phyloP scores from a whole-genome alignment of 352 stramenopile genomes.

The Phytophthora ramorum region DNA sequence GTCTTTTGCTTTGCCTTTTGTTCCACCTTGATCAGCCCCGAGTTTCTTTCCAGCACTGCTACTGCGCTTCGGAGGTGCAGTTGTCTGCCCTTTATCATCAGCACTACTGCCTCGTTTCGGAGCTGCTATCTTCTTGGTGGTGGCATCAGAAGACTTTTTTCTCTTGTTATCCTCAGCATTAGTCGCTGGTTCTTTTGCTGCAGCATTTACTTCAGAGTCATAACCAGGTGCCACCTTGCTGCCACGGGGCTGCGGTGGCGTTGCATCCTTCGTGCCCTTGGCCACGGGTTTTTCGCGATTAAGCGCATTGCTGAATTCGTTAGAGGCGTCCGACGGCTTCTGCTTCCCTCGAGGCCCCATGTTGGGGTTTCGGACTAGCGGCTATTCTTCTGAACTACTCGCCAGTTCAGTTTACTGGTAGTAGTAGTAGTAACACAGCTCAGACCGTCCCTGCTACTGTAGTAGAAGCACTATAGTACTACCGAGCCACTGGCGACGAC shows the following conservation, averaged over 20 bases:
- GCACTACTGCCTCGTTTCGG: slow-evolving; percentile 17
- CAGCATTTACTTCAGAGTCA: neutral
- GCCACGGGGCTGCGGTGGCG: slow-evolving; percentile 5
- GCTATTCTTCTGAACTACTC: no score
- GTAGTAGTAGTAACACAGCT: no score
- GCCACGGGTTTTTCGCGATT: slow-evolving; percentile 29
- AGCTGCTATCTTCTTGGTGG: neutral
- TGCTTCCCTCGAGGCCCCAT: slow-evolving; percentile 12
- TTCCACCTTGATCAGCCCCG: neutral
- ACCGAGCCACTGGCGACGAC: no score
- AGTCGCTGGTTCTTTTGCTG: neutral
- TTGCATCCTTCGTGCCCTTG: slow-evolving; percentile 4
- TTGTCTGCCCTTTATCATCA: neutral
- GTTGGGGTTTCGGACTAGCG: no score
- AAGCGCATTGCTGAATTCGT: slow-evolving; percentile 37
- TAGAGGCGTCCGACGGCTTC: slow-evolving; percentile 25
- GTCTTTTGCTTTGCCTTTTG: slow-evolving; percentile 8
- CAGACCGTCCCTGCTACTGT: no score
- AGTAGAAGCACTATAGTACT: no score
- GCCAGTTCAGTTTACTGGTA: no score
- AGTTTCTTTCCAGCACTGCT: slow-evolving; percentile 8
- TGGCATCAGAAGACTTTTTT: neutral
- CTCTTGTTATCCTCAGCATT: slow-evolving; percentile 1
- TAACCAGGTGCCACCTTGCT: slow-evolving; percentile 20
- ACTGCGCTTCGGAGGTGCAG: slow-evolving; percentile 2